Percentiles rank a stretch among this genome's conserved stretches.
Conservation (phyloP, 805 yeast species). For the Kodamaea fukazawae region DNA sequence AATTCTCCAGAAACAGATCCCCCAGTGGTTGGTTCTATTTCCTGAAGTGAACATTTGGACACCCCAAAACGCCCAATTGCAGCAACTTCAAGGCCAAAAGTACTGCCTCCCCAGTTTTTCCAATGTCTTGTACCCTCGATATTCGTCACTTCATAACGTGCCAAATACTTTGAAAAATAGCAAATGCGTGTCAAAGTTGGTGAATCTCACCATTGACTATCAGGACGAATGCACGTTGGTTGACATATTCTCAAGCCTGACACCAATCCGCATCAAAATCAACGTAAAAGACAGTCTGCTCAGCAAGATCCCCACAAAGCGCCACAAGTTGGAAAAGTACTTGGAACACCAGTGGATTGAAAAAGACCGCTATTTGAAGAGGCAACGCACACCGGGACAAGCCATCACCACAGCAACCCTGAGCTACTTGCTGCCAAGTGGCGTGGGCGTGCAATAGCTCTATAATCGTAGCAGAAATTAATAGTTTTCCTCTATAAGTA, state of each 20-base stretch:
- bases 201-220: slow-evolving; percentile 56
- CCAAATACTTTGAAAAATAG: slow-evolving; percentile 39
- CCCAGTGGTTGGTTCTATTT: slow-evolving; percentile 67
- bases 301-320: slow-evolving; percentile 49
- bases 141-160: slow-evolving; percentile 52
- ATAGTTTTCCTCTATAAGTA: too few relatives aligned
- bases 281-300: slow-evolving; percentile 48
- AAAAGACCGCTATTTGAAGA: slow-evolving; percentile 49
- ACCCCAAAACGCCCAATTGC: slow-evolving; percentile 45
- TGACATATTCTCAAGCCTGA: slow-evolving; percentile 26
- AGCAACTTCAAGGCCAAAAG: slow-evolving; percentile 52
- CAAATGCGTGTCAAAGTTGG: slow-evolving; percentile 34
- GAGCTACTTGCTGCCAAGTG: too few relatives aligned
- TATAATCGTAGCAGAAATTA: too few relatives aligned
- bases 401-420: too few relatives aligned
- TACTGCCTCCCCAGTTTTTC: slow-evolving; percentile 59
- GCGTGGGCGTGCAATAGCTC: too few relatives aligned
- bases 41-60: slow-evolving; percentile 83
- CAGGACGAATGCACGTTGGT: slow-evolving; percentile 18
- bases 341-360: slow-evolving; percentile 69
- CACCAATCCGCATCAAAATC: slow-evolving; percentile 40
- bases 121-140: slow-evolving; percentile 76
- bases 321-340: slow-evolving; percentile 66
- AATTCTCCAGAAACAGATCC: slow-evolving; percentile 34
- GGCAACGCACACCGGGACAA: not conserved